Evolutionary conservation across 1,284 basidiomycete genomes (phyloP).

Genomic region (Ceraceosorus bombacis): DNA sequence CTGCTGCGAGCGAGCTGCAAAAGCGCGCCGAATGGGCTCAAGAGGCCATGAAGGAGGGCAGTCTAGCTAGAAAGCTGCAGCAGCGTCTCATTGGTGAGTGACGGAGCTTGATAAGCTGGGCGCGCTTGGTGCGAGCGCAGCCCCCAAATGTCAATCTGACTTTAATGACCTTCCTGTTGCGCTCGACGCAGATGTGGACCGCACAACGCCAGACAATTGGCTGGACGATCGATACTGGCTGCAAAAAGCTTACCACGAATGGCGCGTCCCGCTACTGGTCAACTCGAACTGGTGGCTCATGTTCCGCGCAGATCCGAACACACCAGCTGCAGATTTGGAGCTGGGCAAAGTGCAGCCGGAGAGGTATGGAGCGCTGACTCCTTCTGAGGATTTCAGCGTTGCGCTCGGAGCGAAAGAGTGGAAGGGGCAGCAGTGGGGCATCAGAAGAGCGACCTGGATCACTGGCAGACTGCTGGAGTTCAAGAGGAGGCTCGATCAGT

Average conservation of each 20-base stretch:
- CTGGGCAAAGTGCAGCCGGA: constrained; percentile 19
- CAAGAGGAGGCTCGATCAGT: constrained; percentile 63
- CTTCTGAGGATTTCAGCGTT: constrained; percentile 54
- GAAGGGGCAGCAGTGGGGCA: constrained; percentile 62
- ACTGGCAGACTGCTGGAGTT: constrained; percentile 69
- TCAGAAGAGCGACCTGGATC: constrained; percentile 77
- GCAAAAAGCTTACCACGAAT: constrained; percentile 80
- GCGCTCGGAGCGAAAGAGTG: constrained; percentile 43
- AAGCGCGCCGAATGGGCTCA: constrained; percentile 61
- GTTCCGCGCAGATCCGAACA: constrained; percentile 57
- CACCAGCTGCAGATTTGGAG: constrained; percentile 45
- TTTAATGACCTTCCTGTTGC: too few relatives aligned
- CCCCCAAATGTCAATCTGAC: not conserved
- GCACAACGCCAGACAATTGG: constrained; percentile 82
- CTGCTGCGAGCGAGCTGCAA: constrained; percentile 58
- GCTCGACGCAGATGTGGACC: constrained; percentile 67
- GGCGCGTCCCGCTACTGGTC: constrained; percentile 74
- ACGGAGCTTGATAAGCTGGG: not conserved
- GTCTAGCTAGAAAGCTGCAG: constrained; percentile 67
- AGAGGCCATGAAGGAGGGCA: constrained; percentile 61
- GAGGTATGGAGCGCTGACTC: constrained; percentile 7
- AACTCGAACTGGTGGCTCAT: constrained; percentile 98
- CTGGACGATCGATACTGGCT: constrained; percentile 91
- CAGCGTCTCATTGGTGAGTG: constrained; percentile 68
- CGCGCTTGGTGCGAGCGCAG: not conserved